Evolutionary conservation across 805 yeast genomes (phyloP).

Genomic region (Lachancea mirantina): DNA sequence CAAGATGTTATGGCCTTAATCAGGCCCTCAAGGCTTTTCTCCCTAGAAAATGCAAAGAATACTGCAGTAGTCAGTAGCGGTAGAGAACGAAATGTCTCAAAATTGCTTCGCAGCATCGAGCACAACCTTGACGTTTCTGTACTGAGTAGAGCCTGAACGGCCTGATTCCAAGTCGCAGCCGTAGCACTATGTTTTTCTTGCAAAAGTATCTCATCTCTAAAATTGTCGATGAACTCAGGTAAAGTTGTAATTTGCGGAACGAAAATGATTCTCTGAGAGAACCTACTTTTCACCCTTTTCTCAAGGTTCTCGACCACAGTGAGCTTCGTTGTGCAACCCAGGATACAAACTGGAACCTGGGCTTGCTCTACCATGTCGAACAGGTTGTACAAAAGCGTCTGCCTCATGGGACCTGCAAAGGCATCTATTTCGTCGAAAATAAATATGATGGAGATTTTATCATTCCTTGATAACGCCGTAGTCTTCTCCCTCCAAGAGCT

Average conservation of each 20-base stretch:
- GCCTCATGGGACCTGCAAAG: slow-evolving; percentile 65
- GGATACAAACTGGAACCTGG: slow-evolving; percentile 65
- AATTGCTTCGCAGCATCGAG: slow-evolving; percentile 38
- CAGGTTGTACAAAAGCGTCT: slow-evolving; percentile 77
- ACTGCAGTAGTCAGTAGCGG: slow-evolving; percentile 42
- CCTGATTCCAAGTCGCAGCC: slow-evolving; percentile 39
- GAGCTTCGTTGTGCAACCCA: slow-evolving; percentile 71
- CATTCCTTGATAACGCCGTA: slow-evolving; percentile 13
- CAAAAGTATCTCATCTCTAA: slow-evolving; percentile 33
- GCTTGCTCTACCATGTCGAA: slow-evolving; percentile 77
- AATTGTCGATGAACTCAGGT: slow-evolving; percentile 45
- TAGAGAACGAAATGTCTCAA: slow-evolving; percentile 52
- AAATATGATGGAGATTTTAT: slow-evolving; percentile 57
- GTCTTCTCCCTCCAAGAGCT: no score
- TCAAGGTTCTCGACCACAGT: slow-evolving; percentile 78
- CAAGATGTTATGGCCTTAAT: slow-evolving; percentile 15
- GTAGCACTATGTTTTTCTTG: slow-evolving; percentile 23
- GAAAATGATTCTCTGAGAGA: slow-evolving; percentile 68
- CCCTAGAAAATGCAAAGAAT: slow-evolving; percentile 35
- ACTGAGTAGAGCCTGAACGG: slow-evolving; percentile 27
- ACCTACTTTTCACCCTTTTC: slow-evolving; percentile 84
- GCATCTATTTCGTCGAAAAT: slow-evolving; percentile 80
- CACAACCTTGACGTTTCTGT: slow-evolving; percentile 31
- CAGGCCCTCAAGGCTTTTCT: slow-evolving; percentile 26
- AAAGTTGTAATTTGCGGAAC: slow-evolving; percentile 45